Base-by-base conservation (phyloP, 2,329 filamentous ascomycete genomes). In the Botrytis elliptica region DNA sequence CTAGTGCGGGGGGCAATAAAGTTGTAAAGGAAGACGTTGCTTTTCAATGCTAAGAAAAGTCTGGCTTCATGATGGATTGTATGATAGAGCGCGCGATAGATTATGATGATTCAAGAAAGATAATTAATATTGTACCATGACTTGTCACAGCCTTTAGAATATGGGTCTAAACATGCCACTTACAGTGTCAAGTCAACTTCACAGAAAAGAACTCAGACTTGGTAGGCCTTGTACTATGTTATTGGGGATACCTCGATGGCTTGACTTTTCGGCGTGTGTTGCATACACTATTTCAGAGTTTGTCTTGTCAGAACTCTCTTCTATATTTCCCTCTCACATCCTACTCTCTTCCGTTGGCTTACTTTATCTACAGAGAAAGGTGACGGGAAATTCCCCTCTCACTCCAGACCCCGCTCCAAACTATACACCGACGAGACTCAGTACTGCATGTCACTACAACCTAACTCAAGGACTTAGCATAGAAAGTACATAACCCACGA, bases 1-100 rank as follows among this genome's bases (percentile, higher is more conserved):
- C 95, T 7, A 92, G 93, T 7, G 91, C 92, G n/a, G 95, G 96
- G 4, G 88, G 89, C 70, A 97, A 92, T 80, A 88, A 93, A 78
- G 94, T 97, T 25, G 92, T 92, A 83, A 96, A 91, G 81, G 84
- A 88, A 5, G 92, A 92, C 0, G 90, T 97, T 29, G 91, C 91
- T 0, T 97, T 97, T 82, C 93, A 97, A 81, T 95, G 93, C 81
- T 96, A 75, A 76, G 68, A 33, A 9, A 22, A 8, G 9, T 3
- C 9, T 16, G 16, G 33, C 25, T 7, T 63, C 6, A 18, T 18
- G 36, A 8, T 8, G 22, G 60, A 62, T 42, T 63, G 36, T 42
- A 25, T n/a, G 6, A 42, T 40, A 66, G n/a, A n/a, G 18, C 10
- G 3, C 16, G 16, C 14, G 4, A 57, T 42, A 42, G 18, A 42